These are phyloP conservation scores for Plenodomus lindquistii DNA, from an alignment of 2,329 filamentous ascomycete genomes.

Conservation along the genomic window DNA sequence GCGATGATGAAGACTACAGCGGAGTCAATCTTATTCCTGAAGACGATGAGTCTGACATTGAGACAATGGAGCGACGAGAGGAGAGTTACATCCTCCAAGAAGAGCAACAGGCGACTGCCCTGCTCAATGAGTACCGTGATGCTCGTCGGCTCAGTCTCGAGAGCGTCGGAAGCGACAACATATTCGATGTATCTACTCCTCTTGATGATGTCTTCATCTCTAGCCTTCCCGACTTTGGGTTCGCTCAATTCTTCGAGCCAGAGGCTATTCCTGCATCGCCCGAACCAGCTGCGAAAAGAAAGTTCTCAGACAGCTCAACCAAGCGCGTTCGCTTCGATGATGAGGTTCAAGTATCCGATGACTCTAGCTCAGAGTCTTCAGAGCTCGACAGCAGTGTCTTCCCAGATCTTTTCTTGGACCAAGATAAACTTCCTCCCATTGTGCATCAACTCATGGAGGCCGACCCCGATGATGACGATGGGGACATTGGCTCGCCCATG, in stretches of 20 bases:
- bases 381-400: conserved; percentile 70
- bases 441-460: conserved; percentile 75
- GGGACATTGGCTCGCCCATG: conserved; percentile 50
- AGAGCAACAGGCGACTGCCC: conserved; percentile 32
- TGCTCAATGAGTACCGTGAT: conserved; percentile 38
- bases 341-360: conserved; percentile 68
- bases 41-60: conserved; percentile 74
- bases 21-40: conserved; percentile 80
- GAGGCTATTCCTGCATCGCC: conserved; percentile 50
- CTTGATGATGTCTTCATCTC: conserved; percentile 30
- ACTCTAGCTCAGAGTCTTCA: conserved; percentile 44
- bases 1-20: conserved; percentile 61
- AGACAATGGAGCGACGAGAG: conserved; percentile 76
- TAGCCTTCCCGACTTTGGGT: conserved; percentile 35
- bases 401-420: conserved; percentile 77
- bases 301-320: conserved; percentile 45
- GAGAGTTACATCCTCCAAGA: conserved; percentile 69
- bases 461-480: conserved; percentile 46
- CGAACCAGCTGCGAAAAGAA: conserved; percentile 37
- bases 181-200: conserved; percentile 37
- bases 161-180: conserved; percentile 39
- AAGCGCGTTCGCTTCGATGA: conserved; percentile 76
- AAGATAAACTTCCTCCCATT: conserved; percentile 71
- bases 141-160: conserved; percentile 41
- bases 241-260: conserved; percentile 43